These are phyloP conservation scores for Pharnaceum exiguum DNA, from an alignment of 148 eudicot genomes.

Conservation along the genomic window DNA sequence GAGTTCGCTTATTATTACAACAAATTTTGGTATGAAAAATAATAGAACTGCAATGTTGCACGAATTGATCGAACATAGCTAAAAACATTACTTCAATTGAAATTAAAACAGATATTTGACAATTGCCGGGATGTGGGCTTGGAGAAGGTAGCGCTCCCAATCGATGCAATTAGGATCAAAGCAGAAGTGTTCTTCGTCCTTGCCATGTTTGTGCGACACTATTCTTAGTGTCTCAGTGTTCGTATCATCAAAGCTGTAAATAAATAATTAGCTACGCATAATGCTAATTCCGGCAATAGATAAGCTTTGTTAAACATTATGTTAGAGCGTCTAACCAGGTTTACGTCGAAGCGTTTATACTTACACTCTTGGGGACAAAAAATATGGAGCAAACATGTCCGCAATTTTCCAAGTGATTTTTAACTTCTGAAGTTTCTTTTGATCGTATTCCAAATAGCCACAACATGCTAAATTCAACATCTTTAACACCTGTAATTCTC, in stretches of 20 bases:
- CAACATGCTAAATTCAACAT: background rate
- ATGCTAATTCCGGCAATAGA: background rate
- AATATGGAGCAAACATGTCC: background rate
- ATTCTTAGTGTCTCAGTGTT: slow-evolving; percentile 43
- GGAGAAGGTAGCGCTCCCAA: slow-evolving; percentile 51
- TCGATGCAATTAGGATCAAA: slow-evolving; percentile 47
- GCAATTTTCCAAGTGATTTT: slow-evolving; percentile 3
- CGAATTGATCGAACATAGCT: too few species aligned
- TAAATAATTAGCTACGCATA: background rate
- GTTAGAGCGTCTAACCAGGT: too few species aligned
- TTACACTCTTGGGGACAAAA: slow-evolving; percentile 19
- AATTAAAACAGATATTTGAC: too few species aligned
- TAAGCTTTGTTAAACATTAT: too few species aligned
- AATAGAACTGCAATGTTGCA: too few species aligned
- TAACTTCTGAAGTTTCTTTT: slow-evolving; percentile 1
- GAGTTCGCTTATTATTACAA: too few species aligned
- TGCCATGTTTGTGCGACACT: slow-evolving; percentile 19
- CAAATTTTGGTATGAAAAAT: too few species aligned
- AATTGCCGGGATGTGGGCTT: slow-evolving; percentile 44
- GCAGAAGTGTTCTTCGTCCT: slow-evolving; percentile 37
- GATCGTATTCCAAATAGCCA: background rate
- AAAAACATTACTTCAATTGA: too few species aligned
- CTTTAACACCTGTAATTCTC: slow-evolving; percentile 5
- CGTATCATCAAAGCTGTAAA: slow-evolving; percentile 39
- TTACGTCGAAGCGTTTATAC: too few species aligned